Conservation (phyloP, 345 rosid genomes). For the Melastoma malabathricum region DNA sequence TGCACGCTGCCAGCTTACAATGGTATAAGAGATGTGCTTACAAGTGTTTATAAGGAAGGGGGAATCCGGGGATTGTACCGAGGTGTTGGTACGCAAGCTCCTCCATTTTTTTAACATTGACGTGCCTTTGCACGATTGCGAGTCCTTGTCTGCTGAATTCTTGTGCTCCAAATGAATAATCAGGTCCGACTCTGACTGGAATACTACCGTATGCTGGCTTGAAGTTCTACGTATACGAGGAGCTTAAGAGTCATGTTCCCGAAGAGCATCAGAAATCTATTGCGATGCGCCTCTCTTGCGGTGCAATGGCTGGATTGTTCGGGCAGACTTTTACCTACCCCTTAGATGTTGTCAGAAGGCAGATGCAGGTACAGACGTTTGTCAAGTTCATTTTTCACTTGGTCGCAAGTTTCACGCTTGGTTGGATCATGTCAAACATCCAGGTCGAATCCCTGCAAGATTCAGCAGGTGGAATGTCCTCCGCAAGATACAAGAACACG, state of each 20-base stretch:
- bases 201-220: slow-evolving; percentile 94
- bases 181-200: slow-evolving; percentile 89
- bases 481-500: slow-evolving; percentile 46
- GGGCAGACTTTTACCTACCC: slow-evolving; percentile 97
- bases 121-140: neutral
- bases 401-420: neutral
- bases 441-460: slow-evolving; percentile 75
- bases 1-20: slow-evolving; percentile 45
- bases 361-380: slow-evolving; percentile 73
- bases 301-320: slow-evolving; percentile 86
- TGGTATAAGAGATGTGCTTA: slow-evolving; percentile 65
- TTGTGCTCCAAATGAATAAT: slow-evolving; percentile 12
- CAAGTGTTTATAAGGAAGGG: slow-evolving; percentile 68
- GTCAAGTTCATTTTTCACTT: too few species aligned
- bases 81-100: slow-evolving; percentile 58
- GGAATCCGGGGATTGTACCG: slow-evolving; percentile 72
- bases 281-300: slow-evolving; percentile 80
- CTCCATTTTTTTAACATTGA: neutral
- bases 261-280: slow-evolving; percentile 86
- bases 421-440: slow-evolving; percentile 6
- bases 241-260: slow-evolving; percentile 79
- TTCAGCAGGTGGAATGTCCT: slow-evolving; percentile 23
- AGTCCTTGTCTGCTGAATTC: neutral
- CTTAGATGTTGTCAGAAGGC: slow-evolving; percentile 90
- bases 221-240: slow-evolving; percentile 88